Conservation (phyloP, 2,329 filamentous ascomycete genomes). For the Calonectria hawksworthii region DNA sequence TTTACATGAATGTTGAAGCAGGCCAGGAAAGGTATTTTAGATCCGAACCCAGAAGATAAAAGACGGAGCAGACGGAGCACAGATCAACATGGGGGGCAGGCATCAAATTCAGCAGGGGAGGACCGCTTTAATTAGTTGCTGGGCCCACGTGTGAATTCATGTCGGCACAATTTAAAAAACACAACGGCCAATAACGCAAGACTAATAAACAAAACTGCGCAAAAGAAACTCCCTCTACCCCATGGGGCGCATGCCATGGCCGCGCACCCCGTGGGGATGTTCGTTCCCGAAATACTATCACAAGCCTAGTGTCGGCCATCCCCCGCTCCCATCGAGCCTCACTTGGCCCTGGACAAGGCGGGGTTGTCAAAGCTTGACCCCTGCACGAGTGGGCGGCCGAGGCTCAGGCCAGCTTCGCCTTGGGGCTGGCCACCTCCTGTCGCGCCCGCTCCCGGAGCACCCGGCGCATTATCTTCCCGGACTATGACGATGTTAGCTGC, state of each 20-base stretch:
- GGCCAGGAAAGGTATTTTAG: not conserved
- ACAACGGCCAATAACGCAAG: not conserved
- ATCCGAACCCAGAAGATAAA: not conserved
- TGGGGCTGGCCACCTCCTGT: not conserved
- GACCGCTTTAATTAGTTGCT: not conserved
- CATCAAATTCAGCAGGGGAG: too few relatives aligned
- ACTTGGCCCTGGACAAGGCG: not conserved
- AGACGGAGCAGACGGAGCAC: not conserved
- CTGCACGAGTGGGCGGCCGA: not conserved
- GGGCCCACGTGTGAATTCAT: not conserved
- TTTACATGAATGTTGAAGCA: not conserved
- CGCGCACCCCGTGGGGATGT: not conserved
- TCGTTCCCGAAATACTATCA: constrained; percentile 2
- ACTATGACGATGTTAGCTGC: constrained; percentile 2
- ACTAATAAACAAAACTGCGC: not conserved
- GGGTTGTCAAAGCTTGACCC: not conserved
- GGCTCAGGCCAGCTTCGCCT: constrained; percentile 1
- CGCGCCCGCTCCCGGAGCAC: constrained; percentile 6
- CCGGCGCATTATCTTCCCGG: constrained; percentile 19
- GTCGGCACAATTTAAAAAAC: not conserved
- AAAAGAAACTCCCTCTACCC: not conserved
- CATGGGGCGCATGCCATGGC: not conserved
- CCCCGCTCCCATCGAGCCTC: not conserved
- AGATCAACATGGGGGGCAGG: not conserved
- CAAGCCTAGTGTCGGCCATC: not conserved